Evolutionary conservation across 1,284 basidiomycete genomes (phyloP), one percentile per base, ranked within the genome.

Genomic region (Boletus sp.): DNA sequence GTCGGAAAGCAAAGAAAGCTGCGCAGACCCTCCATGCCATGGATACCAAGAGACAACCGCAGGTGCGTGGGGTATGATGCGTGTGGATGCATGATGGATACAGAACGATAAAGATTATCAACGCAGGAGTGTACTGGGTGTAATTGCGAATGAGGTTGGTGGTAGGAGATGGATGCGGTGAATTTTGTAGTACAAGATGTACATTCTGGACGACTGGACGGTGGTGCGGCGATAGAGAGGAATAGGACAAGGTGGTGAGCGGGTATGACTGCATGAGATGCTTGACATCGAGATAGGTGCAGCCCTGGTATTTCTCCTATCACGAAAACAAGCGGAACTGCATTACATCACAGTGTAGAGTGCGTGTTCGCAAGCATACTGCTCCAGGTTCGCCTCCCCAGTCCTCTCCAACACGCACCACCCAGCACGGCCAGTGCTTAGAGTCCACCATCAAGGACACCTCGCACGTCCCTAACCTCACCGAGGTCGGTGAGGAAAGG

Each of bases 401-500:
- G 33, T 50, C 52, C 62, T 43, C 61, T 47, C 59, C 48, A 29
- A 34, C 23, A 48, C 43, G 51, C 54, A 57, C 61, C 58, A 50
- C 45, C 52, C 46, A 40, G 45, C 52, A 53, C 49, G 46, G 14
- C 39, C 48, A 51, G 51, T 48, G 48, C 55, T 65, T 73, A 88
- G 69, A 87, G 77, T 56, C 84, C 86, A 46, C 86, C 87, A 61
- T 89, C 94, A 49, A 99, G 78, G 40, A 99, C 89, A 41, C 91
- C 91, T 49, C 96, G 80, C 42, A 99, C 90, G 65, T 99, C 95
- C 52, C 88, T 87, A 27, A 94, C 92, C 26, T 78, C 73, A 22
- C 76, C 80, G 32, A 99, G 78, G 68, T 99, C 95, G 16, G 88
- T 73, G 55, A 99, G 78, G 81, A 99, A 99, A 30, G 88, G 93